Conservation (phyloP, 108 stramenopile species). For the Conticribra weissflogii region DNA sequence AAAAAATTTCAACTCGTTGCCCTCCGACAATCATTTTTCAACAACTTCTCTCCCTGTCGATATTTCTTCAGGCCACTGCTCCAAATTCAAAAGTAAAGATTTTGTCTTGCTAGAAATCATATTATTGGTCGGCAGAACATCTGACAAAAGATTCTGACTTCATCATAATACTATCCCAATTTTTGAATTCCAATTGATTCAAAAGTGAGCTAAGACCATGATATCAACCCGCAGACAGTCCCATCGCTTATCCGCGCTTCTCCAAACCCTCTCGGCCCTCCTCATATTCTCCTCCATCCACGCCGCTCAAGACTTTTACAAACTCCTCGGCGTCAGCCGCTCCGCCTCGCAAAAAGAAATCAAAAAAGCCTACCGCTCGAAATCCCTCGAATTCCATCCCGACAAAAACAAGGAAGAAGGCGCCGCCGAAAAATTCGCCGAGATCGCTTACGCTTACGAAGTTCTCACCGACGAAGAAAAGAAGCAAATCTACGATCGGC, state of each 20-base stretch:
- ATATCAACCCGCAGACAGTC: too few relatives aligned
- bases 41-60: too few relatives aligned
- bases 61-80: too few relatives aligned
- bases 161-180: too few relatives aligned
- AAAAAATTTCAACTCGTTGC: too few relatives aligned
- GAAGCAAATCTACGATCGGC: constrained; percentile 92
- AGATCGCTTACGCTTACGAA: constrained; percentile 97
- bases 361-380: constrained; percentile 95
- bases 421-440: constrained; percentile 91
- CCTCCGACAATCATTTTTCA: too few relatives aligned
- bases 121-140: too few relatives aligned
- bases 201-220: too few relatives aligned
- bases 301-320: constrained; percentile 72
- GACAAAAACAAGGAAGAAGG: constrained; percentile 96
- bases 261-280: constrained; percentile 24
- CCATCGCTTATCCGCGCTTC: neutral
- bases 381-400: constrained; percentile 93
- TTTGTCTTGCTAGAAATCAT: too few relatives aligned
- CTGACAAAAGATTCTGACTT: too few relatives aligned
- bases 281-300: constrained; percentile 20
- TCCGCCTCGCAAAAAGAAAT: constrained; percentile 83
- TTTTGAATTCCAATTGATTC: neutral
- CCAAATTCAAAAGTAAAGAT: too few relatives aligned
- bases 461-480: constrained; percentile 95
- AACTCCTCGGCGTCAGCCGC: constrained; percentile 75